Evolutionary conservation across 1,139 yeast species (phyloP).

Genomic region (Suhomyces maxii): DNA sequence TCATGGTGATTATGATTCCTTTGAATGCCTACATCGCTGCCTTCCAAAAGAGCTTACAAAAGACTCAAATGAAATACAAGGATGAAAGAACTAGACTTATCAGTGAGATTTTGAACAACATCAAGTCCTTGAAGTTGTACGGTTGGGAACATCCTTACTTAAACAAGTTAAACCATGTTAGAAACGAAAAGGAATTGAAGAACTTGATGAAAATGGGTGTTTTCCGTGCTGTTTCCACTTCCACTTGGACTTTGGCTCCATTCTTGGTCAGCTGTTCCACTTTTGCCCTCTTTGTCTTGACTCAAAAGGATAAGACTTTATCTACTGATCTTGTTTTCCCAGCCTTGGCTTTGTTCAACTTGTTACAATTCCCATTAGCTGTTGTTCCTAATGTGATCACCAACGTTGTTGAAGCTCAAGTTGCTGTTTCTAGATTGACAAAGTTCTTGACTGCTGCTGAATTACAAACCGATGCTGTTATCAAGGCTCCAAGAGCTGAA

Average conservation of each 20-base stretch:
- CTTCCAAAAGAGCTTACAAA: conserved; percentile 73
- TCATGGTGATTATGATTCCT: conserved; percentile 85
- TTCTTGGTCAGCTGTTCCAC: conserved; percentile 89
- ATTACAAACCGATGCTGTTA: conserved; percentile 77
- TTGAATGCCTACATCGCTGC: conserved; percentile 74
- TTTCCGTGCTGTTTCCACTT: conserved; percentile 69
- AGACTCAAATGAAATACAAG: conserved; percentile 49
- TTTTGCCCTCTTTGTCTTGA: conserved; percentile 75
- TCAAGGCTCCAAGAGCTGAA: conserved; percentile 51
- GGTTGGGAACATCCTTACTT: conserved; percentile 94
- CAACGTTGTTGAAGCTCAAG: conserved; percentile 84
- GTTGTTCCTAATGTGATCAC: conserved; percentile 90
- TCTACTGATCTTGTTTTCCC: conserved; percentile 95
- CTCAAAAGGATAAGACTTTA: conserved; percentile 63
- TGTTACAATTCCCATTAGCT: conserved; percentile 90
- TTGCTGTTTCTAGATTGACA: conserved; percentile 75
- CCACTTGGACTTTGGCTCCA: conserved; percentile 87
- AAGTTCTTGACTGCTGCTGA: conserved; percentile 76
- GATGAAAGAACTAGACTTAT: conserved; percentile 58
- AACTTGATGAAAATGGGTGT: conserved; percentile 78
- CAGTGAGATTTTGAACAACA: conserved; percentile 85
- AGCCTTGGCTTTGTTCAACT: conserved; percentile 81
- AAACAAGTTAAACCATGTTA: conserved; percentile 68
- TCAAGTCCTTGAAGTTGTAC: conserved; percentile 86
- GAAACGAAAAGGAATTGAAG: conserved; percentile 84